A percentile compares a stretch with the other conserved stretches of the same genome.
These are phyloP conservation scores for Ascochyta lentis DNA, from an alignment of 2,329 filamentous ascomycete genomes.

Conservation along the genomic window DNA sequence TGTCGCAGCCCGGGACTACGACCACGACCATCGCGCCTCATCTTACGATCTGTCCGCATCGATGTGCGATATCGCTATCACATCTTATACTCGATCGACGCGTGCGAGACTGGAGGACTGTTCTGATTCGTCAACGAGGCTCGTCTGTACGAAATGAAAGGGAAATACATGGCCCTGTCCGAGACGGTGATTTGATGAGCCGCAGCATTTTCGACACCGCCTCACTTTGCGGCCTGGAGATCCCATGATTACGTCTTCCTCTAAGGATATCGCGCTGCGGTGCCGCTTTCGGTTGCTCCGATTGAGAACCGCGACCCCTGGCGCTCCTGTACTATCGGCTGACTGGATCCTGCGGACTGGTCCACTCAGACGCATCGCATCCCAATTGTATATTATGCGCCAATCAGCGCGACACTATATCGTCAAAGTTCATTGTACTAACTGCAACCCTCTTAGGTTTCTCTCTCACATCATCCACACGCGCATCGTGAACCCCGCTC, in stretches of 20 bases:
- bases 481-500: slow-evolving; percentile 52
- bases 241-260: background rate
- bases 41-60: slow-evolving; percentile 27
- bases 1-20: slow-evolving; percentile 25
- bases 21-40: slow-evolving; percentile 35
- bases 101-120: background rate
- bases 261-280: background rate
- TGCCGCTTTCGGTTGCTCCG: slow-evolving; percentile 3
- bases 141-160: background rate
- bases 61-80: slow-evolving; percentile 35
- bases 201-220: slow-evolving; percentile 9
- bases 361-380: slow-evolving; percentile 21
- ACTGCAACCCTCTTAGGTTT: slow-evolving; percentile 48
- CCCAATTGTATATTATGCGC: slow-evolving; percentile 29
- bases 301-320: background rate
- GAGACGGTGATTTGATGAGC: background rate
- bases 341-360: slow-evolving; percentile 31
- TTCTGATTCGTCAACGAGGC: background rate
- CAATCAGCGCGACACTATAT: slow-evolving; percentile 28
- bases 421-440: slow-evolving; percentile 33
- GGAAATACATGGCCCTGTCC: background rate
- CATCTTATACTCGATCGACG: background rate
- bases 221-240: slow-evolving; percentile 26
- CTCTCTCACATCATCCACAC: slow-evolving; percentile 54
- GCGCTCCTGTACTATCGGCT: slow-evolving; percentile 24